Conservation (phyloP, 306 rosid species). For the Dalbergia cultrata region DNA sequence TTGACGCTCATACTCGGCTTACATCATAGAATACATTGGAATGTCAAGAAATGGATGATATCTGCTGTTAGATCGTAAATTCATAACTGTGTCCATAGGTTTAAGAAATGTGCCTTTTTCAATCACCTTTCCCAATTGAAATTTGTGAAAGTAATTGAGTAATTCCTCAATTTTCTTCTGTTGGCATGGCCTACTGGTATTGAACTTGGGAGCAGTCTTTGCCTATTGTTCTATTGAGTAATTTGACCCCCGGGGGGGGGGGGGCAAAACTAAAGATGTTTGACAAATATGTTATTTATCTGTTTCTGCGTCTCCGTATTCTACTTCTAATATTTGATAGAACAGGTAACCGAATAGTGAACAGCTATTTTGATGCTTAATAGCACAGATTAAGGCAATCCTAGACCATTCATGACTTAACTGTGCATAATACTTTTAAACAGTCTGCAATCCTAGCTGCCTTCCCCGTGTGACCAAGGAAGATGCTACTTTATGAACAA, state of each 20-base stretch:
- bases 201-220: not conserved
- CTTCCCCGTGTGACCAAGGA: not conserved
- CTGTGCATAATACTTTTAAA: no score
- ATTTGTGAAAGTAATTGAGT: no score
- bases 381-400: no score
- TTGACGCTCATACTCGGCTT: conserved; percentile 7
- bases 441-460: not conserved
- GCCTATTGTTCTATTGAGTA: conserved; percentile 1
- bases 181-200: not conserved
- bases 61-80: not conserved
- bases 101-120: not conserved
- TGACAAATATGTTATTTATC: no score
- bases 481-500: not conserved
- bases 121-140: conserved; percentile 1
- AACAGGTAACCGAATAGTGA: no score
- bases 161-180: not conserved
- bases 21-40: not conserved
- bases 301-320: no score
- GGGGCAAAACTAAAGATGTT: no score
- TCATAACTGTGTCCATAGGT: not conserved
- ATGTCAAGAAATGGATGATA: not conserved
- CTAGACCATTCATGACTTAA: no score
- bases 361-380: no score
- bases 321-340: no score
- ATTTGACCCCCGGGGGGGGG: no score